Evolutionary conservation across 2,329 filamentous ascomycete genomes (phyloP).

Genomic region (Cryphonectria japonica): DNA sequence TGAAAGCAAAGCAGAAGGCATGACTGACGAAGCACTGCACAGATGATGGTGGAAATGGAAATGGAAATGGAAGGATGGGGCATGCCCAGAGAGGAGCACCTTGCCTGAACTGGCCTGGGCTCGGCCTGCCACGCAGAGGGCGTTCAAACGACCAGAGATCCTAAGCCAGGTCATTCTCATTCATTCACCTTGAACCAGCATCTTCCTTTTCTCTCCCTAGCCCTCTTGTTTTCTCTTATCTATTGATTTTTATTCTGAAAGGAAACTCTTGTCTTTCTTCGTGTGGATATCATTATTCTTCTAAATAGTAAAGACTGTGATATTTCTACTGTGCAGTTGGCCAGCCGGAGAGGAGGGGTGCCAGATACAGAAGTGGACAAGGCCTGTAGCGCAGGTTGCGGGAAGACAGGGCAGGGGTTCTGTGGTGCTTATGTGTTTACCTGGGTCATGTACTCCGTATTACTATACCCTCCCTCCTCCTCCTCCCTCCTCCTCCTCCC

Average conservation of each 20-base stretch:
- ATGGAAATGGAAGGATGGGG: neutral
- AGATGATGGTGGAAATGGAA: neutral
- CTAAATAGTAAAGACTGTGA: too few relatives aligned
- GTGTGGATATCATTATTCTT: too few relatives aligned
- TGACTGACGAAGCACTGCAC: neutral
- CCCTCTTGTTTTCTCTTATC: neutral
- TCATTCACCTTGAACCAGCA: neutral
- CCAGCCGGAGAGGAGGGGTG: neutral
- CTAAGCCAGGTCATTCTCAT: neutral
- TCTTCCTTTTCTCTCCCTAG: neutral
- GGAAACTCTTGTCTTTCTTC: too few relatives aligned
- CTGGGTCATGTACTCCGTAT: neutral
- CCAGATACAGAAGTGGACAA: neutral
- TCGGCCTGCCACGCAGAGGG: neutral
- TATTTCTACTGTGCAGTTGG: neutral
- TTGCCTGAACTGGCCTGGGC: neutral
- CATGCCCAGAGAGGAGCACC: neutral
- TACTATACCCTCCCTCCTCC: neutral
- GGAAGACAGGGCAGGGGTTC: neutral
- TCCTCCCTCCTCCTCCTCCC: neutral
- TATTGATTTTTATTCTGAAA: neutral
- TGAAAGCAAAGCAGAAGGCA: neutral
- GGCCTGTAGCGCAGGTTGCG: neutral
- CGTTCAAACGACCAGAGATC: neutral
- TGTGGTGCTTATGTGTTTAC: neutral